Evolutionary conservation across 768 basidiomycete genomes (phyloP), one percentile per base, ranked within the genome.

Genomic region (Mycena latifolia): DNA sequence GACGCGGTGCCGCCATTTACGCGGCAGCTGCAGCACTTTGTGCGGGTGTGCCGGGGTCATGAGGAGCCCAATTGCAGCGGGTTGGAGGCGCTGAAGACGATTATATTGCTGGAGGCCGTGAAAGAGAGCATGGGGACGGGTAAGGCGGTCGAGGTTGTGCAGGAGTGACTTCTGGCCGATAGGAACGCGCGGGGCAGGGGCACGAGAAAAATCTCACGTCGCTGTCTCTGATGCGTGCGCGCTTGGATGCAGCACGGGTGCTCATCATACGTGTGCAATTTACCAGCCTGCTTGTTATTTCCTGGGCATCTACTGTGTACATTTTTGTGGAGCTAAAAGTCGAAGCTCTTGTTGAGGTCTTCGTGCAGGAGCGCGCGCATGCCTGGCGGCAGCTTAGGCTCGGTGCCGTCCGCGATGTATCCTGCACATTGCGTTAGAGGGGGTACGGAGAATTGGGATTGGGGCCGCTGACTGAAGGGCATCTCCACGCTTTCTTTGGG

Each of bases 401-500:
- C 84, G 0, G 82, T 82, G 18, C 81, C 43, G 12, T 81, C 74
- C 0, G 77, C 78, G 52, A 88, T 86, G 72, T 89, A 88, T 66
- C 81, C 86, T 87, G 57, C 28, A n/a, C n/a, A 27, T 14, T 46
- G 20, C 45, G 53, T 61, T 24, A 51, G 45, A 17, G 29, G 10
- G n/a, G 22, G 22, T 10, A 8, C 12, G 14, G 27, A 60, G 39
- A 14, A 25, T 37, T 45, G 35, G 37, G 15, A 45, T 8, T 33
- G 29, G 24, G n/a, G n/a, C n/a, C n/a, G 86, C 92, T 75, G 71
- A 93, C 95, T 82, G 83, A 99, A 99, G 0, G 98, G 98, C 98
- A 99, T 99, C 79, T 98, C 95, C 7, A 99, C 95, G 47, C 92
- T 92, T 77, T 99, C 98, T 71, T 88, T 90, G 5, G 86, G 76